Evolutionary conservation across 768 basidiomycete species (phyloP), one percentile per base, ranked within the genome.

Genomic region (Hemileccinum rubropunctum): DNA sequence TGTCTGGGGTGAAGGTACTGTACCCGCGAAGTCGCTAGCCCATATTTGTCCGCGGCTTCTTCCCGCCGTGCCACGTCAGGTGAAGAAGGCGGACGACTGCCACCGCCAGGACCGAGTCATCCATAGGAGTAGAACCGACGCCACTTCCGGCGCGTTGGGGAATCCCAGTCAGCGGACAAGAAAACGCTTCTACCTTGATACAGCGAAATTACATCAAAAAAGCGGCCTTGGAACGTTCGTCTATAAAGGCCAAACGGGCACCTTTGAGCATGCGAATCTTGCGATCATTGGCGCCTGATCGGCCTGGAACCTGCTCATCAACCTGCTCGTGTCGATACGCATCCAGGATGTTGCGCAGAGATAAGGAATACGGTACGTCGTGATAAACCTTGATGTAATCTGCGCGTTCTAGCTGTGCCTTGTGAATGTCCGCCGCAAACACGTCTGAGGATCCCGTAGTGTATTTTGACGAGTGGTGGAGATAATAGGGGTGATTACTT

Each of bases 361-460:
- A 64, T 63, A 82, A 72, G 7, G 79, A 71, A 54, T 73, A 68
- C 33, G 61, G 53, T 27, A 75, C 72, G 53, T 83, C 80, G 57
- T 83, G 81, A 61, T 82, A 82, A 30, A 84, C 63, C 61, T 81
- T 82, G 68, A 84, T 76, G 56, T 78, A 70, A 57, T 84, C 81
- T 38, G 70, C 59, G 8, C 50, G 49, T 33, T 67, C 66, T 42
- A 77, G 47, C 17, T 58, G 58, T 11, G 53, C 47, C 27, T 26
- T 53, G 53, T 51, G 54, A 14, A 59, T 45, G 23, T 61, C 61
- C 33, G 50, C 32, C 35, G 54, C 38, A 20, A 53, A 52, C 18
- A 37, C 48, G 26, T 58, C 51, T 23, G 37, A 48, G 27, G 48
- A 49, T 17, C 20, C 50, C 36, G 34, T 6, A 28, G 53, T 41